Base-by-base conservation (phyloP, 805 yeast genomes). In the Wickerhamomyces strasburgensis region DNA sequence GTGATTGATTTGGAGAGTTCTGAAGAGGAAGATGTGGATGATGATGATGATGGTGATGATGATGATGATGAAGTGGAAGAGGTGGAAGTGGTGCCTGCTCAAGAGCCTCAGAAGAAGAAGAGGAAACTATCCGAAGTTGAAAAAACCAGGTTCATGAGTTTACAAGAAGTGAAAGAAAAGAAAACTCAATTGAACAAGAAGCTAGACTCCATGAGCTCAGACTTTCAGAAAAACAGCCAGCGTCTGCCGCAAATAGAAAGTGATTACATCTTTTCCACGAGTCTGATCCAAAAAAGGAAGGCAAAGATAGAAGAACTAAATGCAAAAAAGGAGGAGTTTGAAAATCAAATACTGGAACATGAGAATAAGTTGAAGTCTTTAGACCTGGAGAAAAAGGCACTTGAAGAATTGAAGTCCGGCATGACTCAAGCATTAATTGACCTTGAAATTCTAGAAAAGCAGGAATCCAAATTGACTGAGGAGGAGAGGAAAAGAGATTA, bases 1-100 rank as follows among this genome's bases (percentile, higher is more conserved):
- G 53, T 51, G 16, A 49, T 53, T 23, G 43, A 49, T 11, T 40
- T 53, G 39, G 48, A 44, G 24, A 34, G 47, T 4, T 40, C 54
- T 1, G 56, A 49, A 19, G 54, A 50, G 19, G 40, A 35, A n/a
- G 42, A 35, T 16, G 19, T 19, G 10, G 34, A 32, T 16, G 35
- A 38, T 9, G 47, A 38, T 3, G 42, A 36, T 7, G 29, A 11
- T 17, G 32, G 10, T 19, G 37, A 31, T 11, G 39, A 32, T 9
- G 30, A 30, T 5, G 15, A 17, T 7, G 35, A 31, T 17, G 29
- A 18, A 5, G 19, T 17, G 3, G 42, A 29, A 17, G 36, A 34
- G 15, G 28, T 21, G 25, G 11, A 3, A 21, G 31, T 13, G 15
- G 28, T 11, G 10, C 27, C 19, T 15, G 2, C 29, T 14, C 28